A percentile compares a stretch with the other conserved stretches of the same genome.
Evolutionary conservation across 305 asterid species (phyloP).

Genomic region (Fraxinus platypoda): DNA sequence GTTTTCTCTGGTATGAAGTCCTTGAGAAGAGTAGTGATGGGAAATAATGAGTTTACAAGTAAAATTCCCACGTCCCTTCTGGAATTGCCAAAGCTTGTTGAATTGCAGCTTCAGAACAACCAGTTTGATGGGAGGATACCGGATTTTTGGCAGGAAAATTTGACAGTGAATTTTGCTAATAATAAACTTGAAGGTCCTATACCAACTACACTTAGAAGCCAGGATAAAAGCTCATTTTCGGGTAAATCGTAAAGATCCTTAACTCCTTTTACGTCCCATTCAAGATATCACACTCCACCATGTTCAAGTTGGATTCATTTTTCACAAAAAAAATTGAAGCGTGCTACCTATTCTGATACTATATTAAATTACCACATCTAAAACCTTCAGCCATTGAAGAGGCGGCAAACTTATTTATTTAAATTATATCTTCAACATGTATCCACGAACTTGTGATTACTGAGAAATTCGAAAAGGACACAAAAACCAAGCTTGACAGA

Average conservation of each 20-base stretch:
- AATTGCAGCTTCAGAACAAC: conserved; percentile 56
- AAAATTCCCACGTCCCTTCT: conserved; percentile 56
- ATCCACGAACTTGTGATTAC: background rate
- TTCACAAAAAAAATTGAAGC: background rate
- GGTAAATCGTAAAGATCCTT: conserved; percentile 35
- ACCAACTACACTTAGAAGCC: conserved; percentile 39
- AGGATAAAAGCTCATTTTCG: conserved; percentile 41
- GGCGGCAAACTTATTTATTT: background rate
- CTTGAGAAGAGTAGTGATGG: conserved; percentile 44
- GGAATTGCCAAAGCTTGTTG: conserved; percentile 40
- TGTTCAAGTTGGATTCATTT: background rate
- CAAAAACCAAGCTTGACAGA: background rate
- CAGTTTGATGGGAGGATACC: conserved; percentile 58
- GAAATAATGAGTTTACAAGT: conserved; percentile 44
- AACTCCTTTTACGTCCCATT: background rate
- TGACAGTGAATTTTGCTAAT: conserved; percentile 41
- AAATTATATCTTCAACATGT: background rate
- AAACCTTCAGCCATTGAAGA: background rate
- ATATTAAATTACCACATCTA: background rate
- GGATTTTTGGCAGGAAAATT: conserved; percentile 48
- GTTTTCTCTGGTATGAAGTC: conserved; percentile 52
- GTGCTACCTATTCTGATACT: background rate
- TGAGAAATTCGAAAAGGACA: background rate
- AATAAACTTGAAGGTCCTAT: conserved; percentile 59
- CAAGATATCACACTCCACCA: background rate